phyloP scores from a whole-genome alignment of 495 filamentous ascomycete genomes.

The Talaromyces adpressus region DNA sequence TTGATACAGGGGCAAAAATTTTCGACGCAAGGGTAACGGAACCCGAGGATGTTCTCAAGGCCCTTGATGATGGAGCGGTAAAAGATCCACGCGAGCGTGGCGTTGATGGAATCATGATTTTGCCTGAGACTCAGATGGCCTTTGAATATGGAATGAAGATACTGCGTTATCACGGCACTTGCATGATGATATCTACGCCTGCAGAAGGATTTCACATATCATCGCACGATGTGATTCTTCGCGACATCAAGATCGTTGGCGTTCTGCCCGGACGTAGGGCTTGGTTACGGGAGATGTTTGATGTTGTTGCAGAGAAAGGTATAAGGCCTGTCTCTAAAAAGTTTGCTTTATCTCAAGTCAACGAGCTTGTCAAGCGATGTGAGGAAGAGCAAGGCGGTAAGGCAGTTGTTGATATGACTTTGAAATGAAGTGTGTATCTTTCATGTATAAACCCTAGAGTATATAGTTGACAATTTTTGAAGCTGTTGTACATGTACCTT shows the following conservation, averaged over 20 bases:
- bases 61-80: neutral
- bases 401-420: neutral
- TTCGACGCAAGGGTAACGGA: neutral
- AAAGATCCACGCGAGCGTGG: slow-evolving; percentile 1
- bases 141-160: slow-evolving; percentile 11
- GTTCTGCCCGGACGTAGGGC: slow-evolving; percentile 5
- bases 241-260: slow-evolving; percentile 12
- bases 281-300: slow-evolving; percentile 1
- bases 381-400: neutral
- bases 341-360: neutral
- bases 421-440: too few species aligned
- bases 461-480: too few species aligned
- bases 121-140: slow-evolving; percentile 9
- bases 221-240: slow-evolving; percentile 8
- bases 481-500: too few species aligned
- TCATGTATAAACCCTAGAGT: too few species aligned
- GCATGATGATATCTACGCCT: slow-evolving; percentile 12
- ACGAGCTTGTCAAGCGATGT: neutral
- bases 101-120: slow-evolving; percentile 10
- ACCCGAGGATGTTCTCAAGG: slow-evolving; percentile 7
- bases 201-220: slow-evolving; percentile 10
- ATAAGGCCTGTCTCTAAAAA: neutral
- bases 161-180: slow-evolving; percentile 12
- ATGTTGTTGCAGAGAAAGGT: neutral
- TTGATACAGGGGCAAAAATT: neutral